phyloP scores from a whole-genome alignment of 495 filamentous ascomycete species.

The Penicillium bialowiezense region DNA sequence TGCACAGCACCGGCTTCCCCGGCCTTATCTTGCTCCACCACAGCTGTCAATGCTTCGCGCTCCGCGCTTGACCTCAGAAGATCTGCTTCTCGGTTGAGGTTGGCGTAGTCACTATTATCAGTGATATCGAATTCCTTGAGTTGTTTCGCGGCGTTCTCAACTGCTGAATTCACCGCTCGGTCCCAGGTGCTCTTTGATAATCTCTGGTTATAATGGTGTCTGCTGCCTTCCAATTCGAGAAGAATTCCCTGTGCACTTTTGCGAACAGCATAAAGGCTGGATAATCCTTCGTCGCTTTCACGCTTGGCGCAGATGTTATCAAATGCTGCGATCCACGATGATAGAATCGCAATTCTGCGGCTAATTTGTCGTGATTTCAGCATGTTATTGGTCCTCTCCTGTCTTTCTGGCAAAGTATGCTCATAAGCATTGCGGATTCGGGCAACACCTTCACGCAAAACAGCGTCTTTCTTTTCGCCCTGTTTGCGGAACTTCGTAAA shows the following conservation, averaged over 20 bases:
- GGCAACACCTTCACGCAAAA: constrained; percentile 76
- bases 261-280: constrained; percentile 69
- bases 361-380: constrained; percentile 82
- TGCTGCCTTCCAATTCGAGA: constrained; percentile 80
- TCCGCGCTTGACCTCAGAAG: constrained; percentile 79
- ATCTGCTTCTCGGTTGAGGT: constrained; percentile 77
- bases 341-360: constrained; percentile 76
- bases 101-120: constrained; percentile 69
- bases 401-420: constrained; percentile 71
- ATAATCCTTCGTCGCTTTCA: constrained; percentile 64
- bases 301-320: constrained; percentile 72
- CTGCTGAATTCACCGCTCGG: constrained; percentile 74
- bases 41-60: constrained; percentile 71
- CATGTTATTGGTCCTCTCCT: constrained; percentile 75
- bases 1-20: constrained; percentile 77
- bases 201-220: constrained; percentile 84
- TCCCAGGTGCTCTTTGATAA: constrained; percentile 82
- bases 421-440: constrained; percentile 84
- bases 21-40: constrained; percentile 79
- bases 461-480: constrained; percentile 73
- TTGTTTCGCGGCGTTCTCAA: constrained; percentile 79
- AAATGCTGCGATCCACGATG: constrained; percentile 90
- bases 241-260: constrained; percentile 86
- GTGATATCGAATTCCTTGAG: constrained; percentile 69
- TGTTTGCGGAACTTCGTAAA: constrained; percentile 90